phyloP scores from a whole-genome alignment of 2,329 filamentous ascomycete species.

The Fusarium cyanostomum region DNA sequence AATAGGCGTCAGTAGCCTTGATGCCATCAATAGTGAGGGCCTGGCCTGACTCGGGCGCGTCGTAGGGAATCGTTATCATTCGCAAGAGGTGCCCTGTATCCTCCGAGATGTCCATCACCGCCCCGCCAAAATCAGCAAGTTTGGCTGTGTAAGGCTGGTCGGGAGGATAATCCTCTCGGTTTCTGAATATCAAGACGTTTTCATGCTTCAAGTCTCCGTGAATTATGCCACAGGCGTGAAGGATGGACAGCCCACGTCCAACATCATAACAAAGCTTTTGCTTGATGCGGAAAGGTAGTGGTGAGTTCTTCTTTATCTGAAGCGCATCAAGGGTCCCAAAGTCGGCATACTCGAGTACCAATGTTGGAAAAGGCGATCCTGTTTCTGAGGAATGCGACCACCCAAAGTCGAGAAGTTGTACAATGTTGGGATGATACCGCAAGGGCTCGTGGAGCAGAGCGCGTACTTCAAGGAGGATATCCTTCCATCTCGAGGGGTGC shows the following conservation, averaged over 20 bases:
- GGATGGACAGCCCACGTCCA: background rate
- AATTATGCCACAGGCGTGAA: constrained; percentile 3
- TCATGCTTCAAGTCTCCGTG: constrained; percentile 2
- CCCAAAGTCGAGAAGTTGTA: background rate
- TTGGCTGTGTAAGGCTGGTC: constrained; percentile 1
- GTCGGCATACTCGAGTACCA: constrained; percentile 1
- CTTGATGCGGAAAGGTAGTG: background rate
- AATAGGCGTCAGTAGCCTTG: background rate
- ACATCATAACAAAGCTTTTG: constrained; percentile 6
- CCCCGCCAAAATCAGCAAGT: constrained; percentile 1
- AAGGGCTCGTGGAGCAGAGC: background rate
- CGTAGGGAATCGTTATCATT: background rate
- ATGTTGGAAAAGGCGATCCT: background rate
- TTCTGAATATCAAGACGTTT: background rate
- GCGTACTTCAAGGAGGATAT: constrained; percentile 3
- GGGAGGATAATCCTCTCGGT: background rate
- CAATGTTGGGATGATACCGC: constrained; percentile 3
- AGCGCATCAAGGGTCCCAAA: background rate
- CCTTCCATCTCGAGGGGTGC: constrained; percentile 3
- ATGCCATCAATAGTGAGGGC: background rate
- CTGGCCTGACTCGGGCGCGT: background rate
- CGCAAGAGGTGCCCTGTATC: background rate
- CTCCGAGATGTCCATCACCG: background rate
- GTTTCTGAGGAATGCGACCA: constrained; percentile 3
- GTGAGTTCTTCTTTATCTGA: background rate